phyloP scores from a whole-genome alignment of 352 stramenopile genomes.

The Phytophthora nicotianae region DNA sequence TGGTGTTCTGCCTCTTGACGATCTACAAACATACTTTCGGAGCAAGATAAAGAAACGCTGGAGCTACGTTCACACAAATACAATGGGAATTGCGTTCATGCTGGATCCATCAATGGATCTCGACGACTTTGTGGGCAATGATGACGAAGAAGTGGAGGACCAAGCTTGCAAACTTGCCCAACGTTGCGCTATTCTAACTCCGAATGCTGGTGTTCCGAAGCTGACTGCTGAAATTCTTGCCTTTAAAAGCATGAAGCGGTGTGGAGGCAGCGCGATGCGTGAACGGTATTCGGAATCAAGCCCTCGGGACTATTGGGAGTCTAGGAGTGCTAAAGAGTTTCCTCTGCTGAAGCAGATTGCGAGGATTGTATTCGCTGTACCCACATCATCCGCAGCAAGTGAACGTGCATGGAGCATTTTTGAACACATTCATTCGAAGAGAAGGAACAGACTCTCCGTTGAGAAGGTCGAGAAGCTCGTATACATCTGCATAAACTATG shows the following conservation, averaged over 20 bases:
- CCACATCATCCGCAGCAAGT: too few species aligned
- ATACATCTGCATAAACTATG: too few species aligned
- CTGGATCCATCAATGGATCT: neutral
- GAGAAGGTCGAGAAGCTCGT: too few species aligned
- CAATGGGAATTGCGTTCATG: conserved; percentile 5
- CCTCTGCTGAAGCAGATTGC: too few species aligned
- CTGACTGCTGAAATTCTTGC: neutral
- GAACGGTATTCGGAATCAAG: neutral
- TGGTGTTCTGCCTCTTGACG: neutral
- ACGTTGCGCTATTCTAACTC: neutral
- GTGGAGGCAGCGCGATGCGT: neutral
- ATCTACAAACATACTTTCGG: neutral
- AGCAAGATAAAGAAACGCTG: conserved; percentile 11
- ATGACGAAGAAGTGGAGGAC: neutral
- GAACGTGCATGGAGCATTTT: too few species aligned
- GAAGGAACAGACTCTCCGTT: too few species aligned
- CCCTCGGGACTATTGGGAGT: neutral
- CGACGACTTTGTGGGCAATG: neutral
- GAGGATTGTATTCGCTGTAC: too few species aligned
- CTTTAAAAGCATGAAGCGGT: neutral
- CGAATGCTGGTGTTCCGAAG: neutral
- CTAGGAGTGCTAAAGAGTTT: neutral
- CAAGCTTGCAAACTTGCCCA: neutral
- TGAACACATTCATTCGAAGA: too few species aligned
- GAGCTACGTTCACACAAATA: conserved; percentile 20